A percentile compares a stretch with the other conserved stretches of the same genome.
phyloP scores from a whole-genome alignment of 163 green algal genomes.

The Chlorella variabilis region DNA sequence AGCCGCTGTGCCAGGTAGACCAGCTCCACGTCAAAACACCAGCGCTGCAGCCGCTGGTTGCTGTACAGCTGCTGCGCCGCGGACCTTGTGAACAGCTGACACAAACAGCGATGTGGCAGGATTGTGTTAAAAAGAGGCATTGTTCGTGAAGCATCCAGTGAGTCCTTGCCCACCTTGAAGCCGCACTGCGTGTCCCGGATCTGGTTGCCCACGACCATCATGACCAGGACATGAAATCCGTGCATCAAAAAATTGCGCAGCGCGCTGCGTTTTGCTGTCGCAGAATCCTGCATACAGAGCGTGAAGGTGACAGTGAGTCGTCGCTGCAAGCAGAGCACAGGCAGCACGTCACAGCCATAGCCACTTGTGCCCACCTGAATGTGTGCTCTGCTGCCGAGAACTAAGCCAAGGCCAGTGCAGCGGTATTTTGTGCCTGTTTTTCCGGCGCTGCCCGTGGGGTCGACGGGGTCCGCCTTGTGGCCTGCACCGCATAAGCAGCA shows the following conservation, averaged over 20 bases:
- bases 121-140: no score
- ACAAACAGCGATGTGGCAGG: not conserved
- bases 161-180: conserved; percentile 98
- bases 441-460: not conserved
- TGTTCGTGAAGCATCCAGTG: no score
- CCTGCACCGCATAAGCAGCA: no score
- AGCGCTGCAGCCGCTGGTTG: conserved; percentile 94
- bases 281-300: conserved; percentile 46
- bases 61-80: conserved; percentile 80
- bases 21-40: conserved; percentile 98
- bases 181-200: conserved; percentile 96
- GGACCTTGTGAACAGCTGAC: conserved; percentile 85
- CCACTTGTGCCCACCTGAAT: conserved; percentile 80
- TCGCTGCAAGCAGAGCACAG: not conserved
- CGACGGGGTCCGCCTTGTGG: no score
- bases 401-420: conserved; percentile 46
- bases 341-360: no score
- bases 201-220: conserved; percentile 78
- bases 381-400: conserved; percentile 89
- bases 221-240: conserved; percentile 92
- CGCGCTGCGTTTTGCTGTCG: conserved; percentile 68
- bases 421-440: not conserved
- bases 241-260: conserved; percentile 93
- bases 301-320: not conserved
- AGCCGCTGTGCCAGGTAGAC: conserved; percentile 83